Conservation (phyloP, 306 rosid species). For the Lagenaria siceraria region DNA sequence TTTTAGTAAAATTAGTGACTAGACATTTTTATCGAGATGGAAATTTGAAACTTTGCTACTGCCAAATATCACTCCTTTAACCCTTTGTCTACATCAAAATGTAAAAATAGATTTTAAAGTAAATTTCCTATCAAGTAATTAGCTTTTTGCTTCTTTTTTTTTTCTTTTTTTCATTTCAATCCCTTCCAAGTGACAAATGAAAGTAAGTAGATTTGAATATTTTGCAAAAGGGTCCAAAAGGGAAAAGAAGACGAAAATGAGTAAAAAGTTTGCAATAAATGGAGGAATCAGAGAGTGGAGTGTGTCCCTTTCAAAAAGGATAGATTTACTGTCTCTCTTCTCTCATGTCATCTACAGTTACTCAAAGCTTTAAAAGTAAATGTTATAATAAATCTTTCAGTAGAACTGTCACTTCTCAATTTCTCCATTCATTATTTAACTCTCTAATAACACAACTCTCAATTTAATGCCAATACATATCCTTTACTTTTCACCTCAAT, state of each 20-base stretch:
- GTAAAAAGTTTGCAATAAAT: background rate
- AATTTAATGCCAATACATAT: background rate
- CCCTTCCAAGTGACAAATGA: background rate
- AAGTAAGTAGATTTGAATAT: background rate
- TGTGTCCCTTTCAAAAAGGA: slow-evolving; percentile 5
- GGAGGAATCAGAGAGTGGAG: slow-evolving; percentile 5
- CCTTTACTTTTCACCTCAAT: background rate
- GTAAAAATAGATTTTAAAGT: background rate
- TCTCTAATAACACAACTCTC: background rate
- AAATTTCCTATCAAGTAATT: background rate
- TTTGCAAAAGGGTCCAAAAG: background rate
- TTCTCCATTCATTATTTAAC: background rate
- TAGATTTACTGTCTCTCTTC: background rate
- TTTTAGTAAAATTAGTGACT: too few relatives aligned
- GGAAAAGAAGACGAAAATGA: too few relatives aligned
- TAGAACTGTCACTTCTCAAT: background rate
- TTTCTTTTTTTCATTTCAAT: background rate
- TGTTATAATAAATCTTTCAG: background rate
- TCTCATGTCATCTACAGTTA: slow-evolving; percentile 7
- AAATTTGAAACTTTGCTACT: too few relatives aligned
- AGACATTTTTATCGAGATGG: too few relatives aligned
- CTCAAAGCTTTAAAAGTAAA: background rate
- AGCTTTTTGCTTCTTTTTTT: background rate
- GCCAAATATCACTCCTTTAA: too few relatives aligned
- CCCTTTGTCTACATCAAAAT: background rate